phyloP scores from a whole-genome alignment of 257 asterid species.

The Osmanthus fragrans region DNA sequence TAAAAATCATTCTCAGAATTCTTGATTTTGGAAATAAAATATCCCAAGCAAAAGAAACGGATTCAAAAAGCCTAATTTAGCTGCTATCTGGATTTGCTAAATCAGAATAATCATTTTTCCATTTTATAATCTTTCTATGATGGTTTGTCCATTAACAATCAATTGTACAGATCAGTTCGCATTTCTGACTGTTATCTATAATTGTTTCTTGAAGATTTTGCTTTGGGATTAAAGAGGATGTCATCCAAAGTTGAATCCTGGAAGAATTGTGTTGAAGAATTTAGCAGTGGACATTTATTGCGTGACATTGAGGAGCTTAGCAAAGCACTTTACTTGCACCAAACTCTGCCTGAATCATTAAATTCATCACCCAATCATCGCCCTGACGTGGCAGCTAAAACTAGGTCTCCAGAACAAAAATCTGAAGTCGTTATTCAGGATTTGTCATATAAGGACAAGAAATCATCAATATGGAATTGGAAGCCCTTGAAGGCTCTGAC shows the following conservation, averaged over 20 bases:
- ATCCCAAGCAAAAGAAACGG: not conserved
- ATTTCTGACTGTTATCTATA: not conserved
- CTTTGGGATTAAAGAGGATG: slow-evolving; percentile 32
- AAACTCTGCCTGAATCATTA: slow-evolving; percentile 41
- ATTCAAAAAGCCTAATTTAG: slow-evolving; percentile 8
- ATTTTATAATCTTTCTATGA: not conserved
- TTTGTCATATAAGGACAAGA: slow-evolving; percentile 50
- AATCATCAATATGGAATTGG: slow-evolving; percentile 83
- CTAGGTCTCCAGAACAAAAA: slow-evolving; percentile 31
- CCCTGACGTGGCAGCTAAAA: slow-evolving; percentile 25
- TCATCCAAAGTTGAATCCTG: slow-evolving; percentile 29
- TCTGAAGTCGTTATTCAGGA: slow-evolving; percentile 30
- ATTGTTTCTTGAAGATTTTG: slow-evolving; percentile 14
- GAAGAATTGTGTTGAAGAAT: slow-evolving; percentile 42
- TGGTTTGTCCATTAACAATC: slow-evolving; percentile 7
- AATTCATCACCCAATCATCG: slow-evolving; percentile 34
- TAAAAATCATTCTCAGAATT: slow-evolving; percentile 4
- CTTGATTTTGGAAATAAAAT: slow-evolving; percentile 10
- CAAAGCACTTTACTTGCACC: slow-evolving; percentile 69
- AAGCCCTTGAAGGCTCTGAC: slow-evolving; percentile 72
- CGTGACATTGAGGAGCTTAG: slow-evolving; percentile 81
- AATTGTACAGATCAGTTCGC: slow-evolving; percentile 7
- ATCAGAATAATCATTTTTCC: slow-evolving; percentile 3
- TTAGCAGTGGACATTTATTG: slow-evolving; percentile 54
- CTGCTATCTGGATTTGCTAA: slow-evolving; percentile 11